Conservation (phyloP, 2,329 filamentous ascomycete species). For the Leptographium galeiforme region DNA sequence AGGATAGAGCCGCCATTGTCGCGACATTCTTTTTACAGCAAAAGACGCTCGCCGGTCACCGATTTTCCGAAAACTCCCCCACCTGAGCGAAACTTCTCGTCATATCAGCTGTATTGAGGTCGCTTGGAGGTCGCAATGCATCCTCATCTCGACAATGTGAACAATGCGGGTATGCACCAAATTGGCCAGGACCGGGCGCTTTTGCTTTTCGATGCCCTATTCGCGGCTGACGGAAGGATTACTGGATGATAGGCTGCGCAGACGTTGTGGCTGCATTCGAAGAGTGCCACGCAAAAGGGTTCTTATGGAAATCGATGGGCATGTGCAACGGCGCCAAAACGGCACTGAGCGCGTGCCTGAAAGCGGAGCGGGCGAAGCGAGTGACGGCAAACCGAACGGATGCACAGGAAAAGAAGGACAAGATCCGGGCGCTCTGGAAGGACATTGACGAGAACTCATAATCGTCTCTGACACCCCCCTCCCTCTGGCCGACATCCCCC, state of each 20-base stretch:
- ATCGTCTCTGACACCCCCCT: not conserved
- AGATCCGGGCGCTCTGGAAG: conserved; percentile 65
- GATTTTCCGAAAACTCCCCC: not conserved
- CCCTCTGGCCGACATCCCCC: not conserved
- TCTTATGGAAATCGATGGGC: conserved; percentile 80
- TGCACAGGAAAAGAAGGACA: conserved; percentile 55
- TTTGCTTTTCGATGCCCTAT: not conserved
- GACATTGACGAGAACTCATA: conserved; percentile 59
- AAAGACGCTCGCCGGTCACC: not conserved
- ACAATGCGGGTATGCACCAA: conserved; percentile 58
- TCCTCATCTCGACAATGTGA: conserved; percentile 89
- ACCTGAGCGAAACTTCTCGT: too few relatives aligned
- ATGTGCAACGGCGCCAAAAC: conserved; percentile 82
- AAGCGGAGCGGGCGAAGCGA: conserved; percentile 64
- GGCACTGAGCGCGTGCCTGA: conserved; percentile 72
- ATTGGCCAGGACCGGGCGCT: not conserved
- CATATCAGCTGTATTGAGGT: too few relatives aligned
- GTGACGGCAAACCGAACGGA: conserved; percentile 63
- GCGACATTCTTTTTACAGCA: not conserved
- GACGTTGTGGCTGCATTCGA: conserved; percentile 89
- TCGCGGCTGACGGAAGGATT: not conserved
- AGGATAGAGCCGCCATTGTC: not conserved
- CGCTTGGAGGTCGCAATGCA: conserved; percentile 49
- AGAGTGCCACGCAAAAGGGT: conserved; percentile 86
- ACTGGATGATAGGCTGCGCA: conserved; percentile 58